phyloP scores from a whole-genome alignment of 345 rosid genomes.

The Litchi chinensis region DNA sequence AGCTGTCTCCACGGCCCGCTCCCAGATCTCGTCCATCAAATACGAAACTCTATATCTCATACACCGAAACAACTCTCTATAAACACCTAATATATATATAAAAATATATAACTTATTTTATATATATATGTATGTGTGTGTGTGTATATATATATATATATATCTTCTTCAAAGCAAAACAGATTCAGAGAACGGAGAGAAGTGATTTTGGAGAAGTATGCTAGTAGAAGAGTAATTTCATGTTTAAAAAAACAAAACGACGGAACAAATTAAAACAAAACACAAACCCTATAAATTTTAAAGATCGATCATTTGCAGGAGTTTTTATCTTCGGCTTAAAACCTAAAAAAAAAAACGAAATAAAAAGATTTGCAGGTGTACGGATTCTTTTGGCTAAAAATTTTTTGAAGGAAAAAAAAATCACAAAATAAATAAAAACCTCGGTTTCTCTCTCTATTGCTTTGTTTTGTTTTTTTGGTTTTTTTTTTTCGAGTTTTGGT shows the following conservation, averaged over 20 bases:
- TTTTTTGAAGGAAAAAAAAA: conserved; percentile 13
- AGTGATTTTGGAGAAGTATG: neutral
- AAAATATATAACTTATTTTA: neutral
- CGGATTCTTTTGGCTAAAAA: neutral
- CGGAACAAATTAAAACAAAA: neutral
- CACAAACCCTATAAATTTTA: conserved; percentile 12
- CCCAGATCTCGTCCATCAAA: conserved; percentile 86
- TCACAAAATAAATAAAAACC: neutral
- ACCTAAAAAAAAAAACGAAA: conserved; percentile 14
- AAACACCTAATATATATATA: neutral
- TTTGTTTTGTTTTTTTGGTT: neutral
- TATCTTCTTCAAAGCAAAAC: neutral
- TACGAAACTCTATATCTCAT: conserved; percentile 30
- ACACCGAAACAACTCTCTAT: neutral
- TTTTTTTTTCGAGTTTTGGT: neutral
- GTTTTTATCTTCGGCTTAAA: conserved; percentile 18
- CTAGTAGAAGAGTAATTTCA: neutral
- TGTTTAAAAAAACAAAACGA: neutral
- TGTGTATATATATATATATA: neutral
- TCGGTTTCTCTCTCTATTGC: neutral
- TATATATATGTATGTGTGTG: neutral
- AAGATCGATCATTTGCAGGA: conserved; percentile 1
- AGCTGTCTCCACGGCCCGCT: conserved; percentile 70
- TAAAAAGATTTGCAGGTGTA: conserved; percentile 7
- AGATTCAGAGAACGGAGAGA: neutral